Evolutionary conservation across 257 asterid genomes (phyloP).

Genomic region (Eucommia ulmoides): DNA sequence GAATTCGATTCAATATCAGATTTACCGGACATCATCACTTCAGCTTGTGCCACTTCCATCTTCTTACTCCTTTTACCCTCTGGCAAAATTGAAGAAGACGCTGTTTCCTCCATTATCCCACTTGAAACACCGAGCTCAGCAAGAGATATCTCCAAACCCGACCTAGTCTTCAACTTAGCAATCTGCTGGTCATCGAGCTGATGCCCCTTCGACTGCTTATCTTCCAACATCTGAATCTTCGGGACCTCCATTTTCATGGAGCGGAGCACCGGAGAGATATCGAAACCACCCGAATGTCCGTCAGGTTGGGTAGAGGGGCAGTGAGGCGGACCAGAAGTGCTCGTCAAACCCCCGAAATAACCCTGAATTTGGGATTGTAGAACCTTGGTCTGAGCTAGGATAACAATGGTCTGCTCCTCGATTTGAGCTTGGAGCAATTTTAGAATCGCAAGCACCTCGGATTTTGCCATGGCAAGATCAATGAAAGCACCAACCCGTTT

Average conservation of each 20-base stretch:
- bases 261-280: too few species aligned
- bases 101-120: constrained; percentile 30
- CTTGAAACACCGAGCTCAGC: constrained; percentile 69
- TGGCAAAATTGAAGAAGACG: constrained; percentile 25
- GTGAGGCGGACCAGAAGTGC: too few species aligned
- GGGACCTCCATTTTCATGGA: constrained; percentile 83
- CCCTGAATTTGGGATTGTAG: too few species aligned
- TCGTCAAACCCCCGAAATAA: too few species aligned
- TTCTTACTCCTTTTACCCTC: constrained; percentile 51
- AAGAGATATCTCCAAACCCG: constrained; percentile 55
- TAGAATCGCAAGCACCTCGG: too few species aligned
- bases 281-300: too few species aligned
- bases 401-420: too few species aligned
- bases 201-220: constrained; percentile 54
- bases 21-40: constrained; percentile 27
- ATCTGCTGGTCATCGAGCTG: constrained; percentile 84
- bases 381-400: too few species aligned
- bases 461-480: too few species aligned
- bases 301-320: too few species aligned
- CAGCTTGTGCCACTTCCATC: constrained; percentile 22
- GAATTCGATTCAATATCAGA: constrained; percentile 23
- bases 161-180: constrained; percentile 54
- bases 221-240: constrained; percentile 94
- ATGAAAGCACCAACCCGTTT: too few species aligned
- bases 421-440: too few species aligned